These are phyloP conservation scores for Miscanthus lutarioriparius DNA, from an alignment of 176 grass and related monocot genomes.

Conservation along the genomic window DNA sequence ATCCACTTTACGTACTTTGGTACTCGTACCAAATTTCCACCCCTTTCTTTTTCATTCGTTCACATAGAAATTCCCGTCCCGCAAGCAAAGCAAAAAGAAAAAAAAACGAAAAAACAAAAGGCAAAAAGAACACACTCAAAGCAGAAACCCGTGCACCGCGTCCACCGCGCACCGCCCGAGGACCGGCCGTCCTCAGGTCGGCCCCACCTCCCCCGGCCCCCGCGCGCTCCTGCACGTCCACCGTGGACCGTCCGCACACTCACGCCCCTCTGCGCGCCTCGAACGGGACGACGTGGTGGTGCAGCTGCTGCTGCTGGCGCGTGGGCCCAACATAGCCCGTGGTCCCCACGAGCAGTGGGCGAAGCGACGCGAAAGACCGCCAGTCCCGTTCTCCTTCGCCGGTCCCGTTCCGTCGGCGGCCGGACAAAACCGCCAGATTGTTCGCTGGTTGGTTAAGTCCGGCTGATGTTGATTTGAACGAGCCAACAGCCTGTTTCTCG, in stretches of 20 bases:
- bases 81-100: not conserved
- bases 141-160: not conserved
- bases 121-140: not conserved
- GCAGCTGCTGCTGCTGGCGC: not conserved
- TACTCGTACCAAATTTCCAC: not conserved
- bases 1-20: not conserved
- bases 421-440: not conserved
- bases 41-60: not conserved
- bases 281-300: not conserved
- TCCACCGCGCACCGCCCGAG: not conserved
- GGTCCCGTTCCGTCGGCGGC: no score
- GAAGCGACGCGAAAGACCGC: not conserved
- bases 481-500: no score
- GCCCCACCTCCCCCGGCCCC: not conserved
- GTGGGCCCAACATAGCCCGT: not conserved
- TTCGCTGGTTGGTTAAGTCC: no score
- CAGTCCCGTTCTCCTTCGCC: no score
- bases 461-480: no score
- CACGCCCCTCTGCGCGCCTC: not conserved
- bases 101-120: no score
- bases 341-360: not conserved
- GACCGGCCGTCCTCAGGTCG: accelerated
- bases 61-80: not conserved
- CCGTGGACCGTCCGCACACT: not conserved
- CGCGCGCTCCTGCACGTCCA: not conserved